phyloP scores from a whole-genome alignment of 2,329 filamentous ascomycete species.

The Orbilia ellipsospora region DNA sequence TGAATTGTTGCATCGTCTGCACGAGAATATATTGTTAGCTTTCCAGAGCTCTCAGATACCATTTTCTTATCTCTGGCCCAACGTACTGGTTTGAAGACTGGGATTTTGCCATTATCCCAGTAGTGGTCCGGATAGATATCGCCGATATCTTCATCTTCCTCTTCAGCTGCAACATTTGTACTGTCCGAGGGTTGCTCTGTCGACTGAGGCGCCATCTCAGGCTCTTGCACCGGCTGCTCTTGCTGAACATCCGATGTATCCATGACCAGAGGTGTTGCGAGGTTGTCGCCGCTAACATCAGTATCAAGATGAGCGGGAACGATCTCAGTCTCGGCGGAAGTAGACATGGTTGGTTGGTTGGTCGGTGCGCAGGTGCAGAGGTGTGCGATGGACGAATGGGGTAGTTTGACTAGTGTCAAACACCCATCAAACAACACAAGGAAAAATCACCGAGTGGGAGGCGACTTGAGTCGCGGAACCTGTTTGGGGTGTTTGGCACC shows the following conservation, averaged over 20 bases:
- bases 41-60: neutral
- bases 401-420: slow-evolving; percentile 32
- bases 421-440: slow-evolving; percentile 45
- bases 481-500: neutral
- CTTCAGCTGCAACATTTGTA: slow-evolving; percentile 56
- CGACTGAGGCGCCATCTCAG: neutral
- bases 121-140: slow-evolving; percentile 87
- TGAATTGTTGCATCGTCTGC: slow-evolving; percentile 89
- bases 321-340: slow-evolving; percentile 44
- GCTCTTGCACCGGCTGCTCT: slow-evolving; percentile 1
- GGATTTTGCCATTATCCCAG: slow-evolving; percentile 82
- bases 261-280: neutral
- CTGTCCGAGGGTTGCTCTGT: neutral
- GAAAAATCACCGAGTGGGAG: neutral
- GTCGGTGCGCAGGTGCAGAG: neutral
- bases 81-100: slow-evolving; percentile 87
- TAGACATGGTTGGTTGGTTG: slow-evolving; percentile 14
- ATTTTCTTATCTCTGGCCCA: slow-evolving; percentile 18
- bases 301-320: neutral
- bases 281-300: neutral
- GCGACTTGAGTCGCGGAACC: neutral
- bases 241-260: slow-evolving; percentile 7
- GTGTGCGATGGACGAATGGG: slow-evolving; percentile 7
- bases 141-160: slow-evolving; percentile 73
- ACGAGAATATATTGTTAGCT: slow-evolving; percentile 9